Evolutionary conservation across 148 eudicot genomes (phyloP).

Genomic region (Persicaria tinctoria): DNA sequence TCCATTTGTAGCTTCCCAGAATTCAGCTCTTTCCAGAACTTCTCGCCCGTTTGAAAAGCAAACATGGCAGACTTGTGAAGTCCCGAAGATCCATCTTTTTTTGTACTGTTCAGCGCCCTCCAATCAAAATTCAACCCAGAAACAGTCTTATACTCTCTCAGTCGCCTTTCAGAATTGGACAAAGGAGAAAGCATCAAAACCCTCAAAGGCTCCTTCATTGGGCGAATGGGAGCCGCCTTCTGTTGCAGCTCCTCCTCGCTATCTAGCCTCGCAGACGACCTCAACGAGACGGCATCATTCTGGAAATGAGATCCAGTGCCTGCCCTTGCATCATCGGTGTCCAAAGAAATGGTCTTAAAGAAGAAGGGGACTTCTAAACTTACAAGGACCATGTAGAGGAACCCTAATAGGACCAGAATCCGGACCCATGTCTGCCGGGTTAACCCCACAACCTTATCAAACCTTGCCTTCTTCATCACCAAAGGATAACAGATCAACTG

Average conservation of each 20-base stretch:
- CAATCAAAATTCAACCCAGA: conserved; percentile 41
- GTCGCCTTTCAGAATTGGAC: conserved; percentile 24
- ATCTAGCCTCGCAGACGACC: conserved; percentile 8
- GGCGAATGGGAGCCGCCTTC: conserved; percentile 49
- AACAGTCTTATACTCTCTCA: conserved; percentile 16
- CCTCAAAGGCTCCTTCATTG: conserved; percentile 15
- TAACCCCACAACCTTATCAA: conserved; percentile 38
- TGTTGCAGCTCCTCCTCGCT: conserved; percentile 15
- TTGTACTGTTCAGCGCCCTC: conserved; percentile 21
- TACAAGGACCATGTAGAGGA: conserved; percentile 48
- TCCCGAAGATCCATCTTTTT: conserved; percentile 33
- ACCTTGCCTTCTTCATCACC: conserved; percentile 33
- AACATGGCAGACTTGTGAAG: conserved; percentile 16
- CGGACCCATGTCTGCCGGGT: conserved; percentile 49
- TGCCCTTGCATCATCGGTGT: conserved; percentile 27
- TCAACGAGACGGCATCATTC: conserved; percentile 2
- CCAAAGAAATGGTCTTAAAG: conserved; percentile 29
- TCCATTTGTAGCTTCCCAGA: conserved; percentile 13
- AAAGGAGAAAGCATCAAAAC: background rate
- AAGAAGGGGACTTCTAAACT: conserved; percentile 61
- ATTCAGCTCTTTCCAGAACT: conserved; percentile 14
- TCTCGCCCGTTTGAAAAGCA: conserved; percentile 16
- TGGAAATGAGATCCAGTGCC: conserved; percentile 20
- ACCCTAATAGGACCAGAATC: conserved; percentile 36
- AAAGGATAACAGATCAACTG: background rate